A percentile compares a stretch with the other conserved stretches of the same genome.
Evolutionary conservation across 768 basidiomycete species (phyloP).

Genomic region (Scleroderma bovista): DNA sequence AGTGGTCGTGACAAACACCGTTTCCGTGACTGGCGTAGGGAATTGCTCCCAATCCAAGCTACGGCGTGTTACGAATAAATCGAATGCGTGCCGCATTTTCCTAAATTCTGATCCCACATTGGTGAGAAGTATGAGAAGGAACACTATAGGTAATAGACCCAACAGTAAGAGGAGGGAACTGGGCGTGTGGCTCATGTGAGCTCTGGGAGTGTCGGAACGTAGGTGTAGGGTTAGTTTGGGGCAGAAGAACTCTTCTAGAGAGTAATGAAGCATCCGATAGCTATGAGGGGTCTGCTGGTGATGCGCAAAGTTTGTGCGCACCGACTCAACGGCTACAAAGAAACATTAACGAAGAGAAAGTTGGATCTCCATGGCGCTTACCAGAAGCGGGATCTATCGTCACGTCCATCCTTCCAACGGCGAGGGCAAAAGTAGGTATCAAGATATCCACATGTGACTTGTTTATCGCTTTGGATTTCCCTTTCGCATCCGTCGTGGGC

Average conservation of each 20-base stretch:
- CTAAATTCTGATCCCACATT: conserved; percentile 25
- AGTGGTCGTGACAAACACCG: conserved; percentile 28
- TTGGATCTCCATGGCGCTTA: conserved; percentile 25
- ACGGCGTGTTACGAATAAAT: conserved; percentile 10
- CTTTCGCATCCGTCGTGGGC: conserved; percentile 15
- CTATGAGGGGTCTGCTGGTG: conserved; percentile 38
- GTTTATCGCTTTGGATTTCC: conserved; percentile 33
- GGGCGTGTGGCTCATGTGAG: conserved; percentile 9
- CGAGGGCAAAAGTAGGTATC: conserved; percentile 68
- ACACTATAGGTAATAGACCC: conserved; percentile 12
- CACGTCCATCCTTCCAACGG: conserved; percentile 62
- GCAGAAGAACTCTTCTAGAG: conserved; percentile 51
- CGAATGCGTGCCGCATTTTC: conserved; percentile 20
- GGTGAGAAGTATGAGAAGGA: conserved; percentile 15
- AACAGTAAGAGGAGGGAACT: conserved; percentile 11
- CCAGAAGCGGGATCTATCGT: conserved; percentile 49
- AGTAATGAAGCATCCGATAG: conserved; percentile 50
- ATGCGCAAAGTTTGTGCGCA: conserved; percentile 55
- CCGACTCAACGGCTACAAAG: conserved; percentile 36
- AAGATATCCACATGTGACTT: conserved; percentile 40
- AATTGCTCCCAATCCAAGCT: conserved; percentile 5
- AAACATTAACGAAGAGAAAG: conserved; percentile 5
- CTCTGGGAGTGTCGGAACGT: conserved; percentile 4
- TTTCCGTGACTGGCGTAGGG: conserved; percentile 11
- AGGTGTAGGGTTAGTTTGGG: conserved; percentile 43